Percentiles rank a stretch among this genome's conserved stretches.
phyloP scores from a whole-genome alignment of 495 filamentous ascomycete genomes.

The Penicillium verhagenii region DNA sequence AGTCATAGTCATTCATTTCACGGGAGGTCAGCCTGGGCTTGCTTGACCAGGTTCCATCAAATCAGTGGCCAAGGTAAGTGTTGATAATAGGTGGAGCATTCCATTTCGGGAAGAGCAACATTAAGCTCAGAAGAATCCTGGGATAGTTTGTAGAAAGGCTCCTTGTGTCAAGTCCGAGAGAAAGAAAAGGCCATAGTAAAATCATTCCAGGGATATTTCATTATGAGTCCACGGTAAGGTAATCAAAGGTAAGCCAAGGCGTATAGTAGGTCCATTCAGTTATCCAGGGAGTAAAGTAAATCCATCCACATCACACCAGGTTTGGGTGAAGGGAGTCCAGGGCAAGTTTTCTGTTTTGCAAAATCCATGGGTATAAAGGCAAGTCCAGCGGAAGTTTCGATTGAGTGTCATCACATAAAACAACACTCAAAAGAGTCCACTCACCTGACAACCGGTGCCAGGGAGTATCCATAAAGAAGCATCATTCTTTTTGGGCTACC shows the following conservation, averaged over 20 bases:
- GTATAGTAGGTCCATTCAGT: not conserved
- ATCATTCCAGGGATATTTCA: slow-evolving; percentile 18
- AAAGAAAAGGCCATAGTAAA: slow-evolving; percentile 9
- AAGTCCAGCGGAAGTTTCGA: slow-evolving; percentile 16
- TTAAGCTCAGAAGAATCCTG: slow-evolving; percentile 21
- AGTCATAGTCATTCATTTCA: slow-evolving; percentile 3
- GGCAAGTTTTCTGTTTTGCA: slow-evolving; percentile 3
- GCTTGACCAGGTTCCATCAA: slow-evolving; percentile 12
- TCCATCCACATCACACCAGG: slow-evolving; percentile 33
- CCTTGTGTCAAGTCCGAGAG: not conserved
- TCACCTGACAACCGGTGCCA: slow-evolving; percentile 29
- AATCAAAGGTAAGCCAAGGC: not conserved
- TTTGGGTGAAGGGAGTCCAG: slow-evolving; percentile 25
- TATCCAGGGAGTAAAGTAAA: slow-evolving; percentile 19
- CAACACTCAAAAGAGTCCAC: slow-evolving; percentile 44
- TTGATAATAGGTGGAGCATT: slow-evolving; percentile 15
- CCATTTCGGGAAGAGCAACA: slow-evolving; percentile 19
- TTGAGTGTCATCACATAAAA: slow-evolving; percentile 48
- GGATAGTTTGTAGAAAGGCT: not conserved
- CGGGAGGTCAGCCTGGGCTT: slow-evolving; percentile 2
- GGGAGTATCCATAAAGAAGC: slow-evolving; percentile 19
- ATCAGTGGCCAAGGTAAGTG: slow-evolving; percentile 17
- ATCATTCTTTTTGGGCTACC: slow-evolving; percentile 29
- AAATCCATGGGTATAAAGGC: slow-evolving; percentile 23
- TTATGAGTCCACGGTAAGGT: slow-evolving; percentile 12